phyloP scores from a whole-genome alignment of 2,329 filamentous ascomycete genomes.

The Xylaria sp. region DNA sequence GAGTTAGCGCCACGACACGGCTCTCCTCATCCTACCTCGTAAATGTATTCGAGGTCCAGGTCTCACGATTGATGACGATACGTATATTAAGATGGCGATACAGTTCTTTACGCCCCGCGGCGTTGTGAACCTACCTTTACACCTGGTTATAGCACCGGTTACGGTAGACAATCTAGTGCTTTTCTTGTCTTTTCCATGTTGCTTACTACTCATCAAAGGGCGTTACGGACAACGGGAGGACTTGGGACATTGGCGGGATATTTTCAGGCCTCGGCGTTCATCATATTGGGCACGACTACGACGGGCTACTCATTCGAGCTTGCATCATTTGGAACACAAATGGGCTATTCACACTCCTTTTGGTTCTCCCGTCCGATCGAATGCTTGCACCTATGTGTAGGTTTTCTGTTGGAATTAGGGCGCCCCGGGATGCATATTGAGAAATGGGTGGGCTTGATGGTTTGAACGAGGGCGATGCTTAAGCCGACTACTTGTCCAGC shows the following conservation, averaged over 20 bases:
- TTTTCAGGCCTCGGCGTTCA: conserved; percentile 17
- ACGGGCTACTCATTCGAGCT: conserved; percentile 5
- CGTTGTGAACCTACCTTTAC: conserved; percentile 21
- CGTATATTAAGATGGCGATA: conserved; percentile 33
- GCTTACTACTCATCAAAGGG: conserved; percentile 21
- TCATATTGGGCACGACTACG: conserved; percentile 16
- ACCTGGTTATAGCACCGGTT: conserved; percentile 12
- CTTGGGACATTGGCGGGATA: conserved; percentile 14
- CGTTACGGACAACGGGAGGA: conserved; percentile 19
- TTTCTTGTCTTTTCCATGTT: conserved; percentile 5
- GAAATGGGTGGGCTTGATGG: conserved; percentile 19
- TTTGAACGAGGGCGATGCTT: background rate
- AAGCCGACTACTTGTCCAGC: background rate
- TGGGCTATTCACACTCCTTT: conserved; percentile 5
- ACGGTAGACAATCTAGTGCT: conserved; percentile 7
- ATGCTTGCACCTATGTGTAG: conserved; percentile 17
- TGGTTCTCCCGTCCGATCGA: conserved; percentile 13
- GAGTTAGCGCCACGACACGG: conserved; percentile 52
- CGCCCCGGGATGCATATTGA: conserved; percentile 13
- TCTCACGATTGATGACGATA: conserved; percentile 33
- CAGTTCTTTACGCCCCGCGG: conserved; percentile 29
- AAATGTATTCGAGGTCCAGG: conserved; percentile 14
- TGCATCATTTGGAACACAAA: background rate
- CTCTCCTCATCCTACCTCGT: conserved; percentile 41
- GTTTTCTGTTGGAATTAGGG: conserved; percentile 16